Percentiles rank a stretch among this genome's conserved stretches.
Evolutionary conservation across 2,329 filamentous ascomycete species (phyloP).

Genomic region (Colletotrichum spaethianum): DNA sequence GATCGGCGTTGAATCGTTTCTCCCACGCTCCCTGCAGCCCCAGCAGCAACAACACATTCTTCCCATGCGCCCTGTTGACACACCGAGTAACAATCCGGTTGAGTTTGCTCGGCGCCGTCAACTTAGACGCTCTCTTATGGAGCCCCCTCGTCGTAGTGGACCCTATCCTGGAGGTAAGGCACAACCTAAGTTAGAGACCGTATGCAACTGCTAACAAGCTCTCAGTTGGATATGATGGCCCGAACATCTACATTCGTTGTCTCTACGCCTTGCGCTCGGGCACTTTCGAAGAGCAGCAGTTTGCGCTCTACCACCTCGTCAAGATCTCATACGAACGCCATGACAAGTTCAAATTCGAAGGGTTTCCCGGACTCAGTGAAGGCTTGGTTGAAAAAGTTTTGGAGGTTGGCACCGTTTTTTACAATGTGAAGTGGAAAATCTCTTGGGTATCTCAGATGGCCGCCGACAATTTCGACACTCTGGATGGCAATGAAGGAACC

Average conservation of each 20-base stretch:
- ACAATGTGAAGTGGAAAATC: conserved; percentile 85
- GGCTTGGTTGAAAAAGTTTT: conserved; percentile 88
- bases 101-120: conserved; percentile 75
- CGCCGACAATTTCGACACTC: conserved; percentile 63
- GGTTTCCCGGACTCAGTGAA: conserved; percentile 90
- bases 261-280: conserved; percentile 86
- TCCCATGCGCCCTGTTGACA: conserved; percentile 80
- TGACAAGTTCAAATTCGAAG: conserved; percentile 95
- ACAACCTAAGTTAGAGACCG: too few relatives aligned
- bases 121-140: conserved; percentile 48
- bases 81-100: conserved; percentile 80
- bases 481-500: conserved; percentile 66
- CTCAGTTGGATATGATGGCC: conserved; percentile 76
- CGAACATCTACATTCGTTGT: conserved; percentile 93
- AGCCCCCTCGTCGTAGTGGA: conserved; percentile 33
- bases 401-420: conserved; percentile 83
- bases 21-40: conserved; percentile 67
- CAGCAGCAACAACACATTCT: conserved; percentile 74
- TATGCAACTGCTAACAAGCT: background rate
- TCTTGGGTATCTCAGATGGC: conserved; percentile 68
- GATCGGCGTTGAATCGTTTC: conserved; percentile 68
- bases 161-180: conserved; percentile 73
- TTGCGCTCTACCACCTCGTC: conserved; percentile 91
- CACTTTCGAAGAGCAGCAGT: conserved; percentile 87
- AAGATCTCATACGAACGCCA: conserved; percentile 96